Base-by-base conservation (phyloP, 2,329 filamentous ascomycete genomes). In the Paraphaeosphaeria sporulosa region DNA sequence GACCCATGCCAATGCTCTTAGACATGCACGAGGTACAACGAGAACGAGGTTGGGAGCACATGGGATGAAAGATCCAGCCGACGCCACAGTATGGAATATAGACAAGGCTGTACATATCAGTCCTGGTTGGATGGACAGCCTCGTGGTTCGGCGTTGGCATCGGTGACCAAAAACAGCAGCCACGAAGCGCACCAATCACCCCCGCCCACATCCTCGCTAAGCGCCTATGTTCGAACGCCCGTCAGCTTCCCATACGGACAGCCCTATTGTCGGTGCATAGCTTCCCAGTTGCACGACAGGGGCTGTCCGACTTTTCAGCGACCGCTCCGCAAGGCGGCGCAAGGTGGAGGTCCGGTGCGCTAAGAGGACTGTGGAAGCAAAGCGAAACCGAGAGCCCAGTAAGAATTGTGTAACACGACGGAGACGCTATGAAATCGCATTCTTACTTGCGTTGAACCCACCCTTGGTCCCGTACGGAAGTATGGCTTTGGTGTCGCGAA, bases 81-180 rank as follows among this genome's bases (percentile, higher is more conserved):
- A 21, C 17, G 32, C 38, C 54, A 49, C 34, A 32, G 36, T 40
- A 25, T 21, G 32, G 8, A 30, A 4, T 21, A 30, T 21, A 4
- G 25, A 32, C 40, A 23, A 53, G 32, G 49, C 49, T 58, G 32
- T 40, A 38, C 12, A 23, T 1, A 34, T 13, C 13, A 9, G n/a
- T 42, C 5, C 36, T 30, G 27, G 21, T 21, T 43, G 34, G 44
- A 44, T 25, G n/a, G 19, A 57, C 6, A 23, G 40, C 42, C 47
- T 57, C 47, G 47, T 51, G 23, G 47, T 34, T 32, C 44, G 44
- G 55, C 12, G 36, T 49, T 50, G 46, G 52, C 34, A 44, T 57
- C 55, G 34, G 44, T 56, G 54, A 42, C 54, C 54, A 56, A 30
- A 49, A 40, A 34, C n/a, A 42, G 52, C 9, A 27, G 23, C 50